These are phyloP conservation scores for Auricularia cornea DNA, from an alignment of 768 basidiomycete genomes.

Conservation along the genomic window DNA sequence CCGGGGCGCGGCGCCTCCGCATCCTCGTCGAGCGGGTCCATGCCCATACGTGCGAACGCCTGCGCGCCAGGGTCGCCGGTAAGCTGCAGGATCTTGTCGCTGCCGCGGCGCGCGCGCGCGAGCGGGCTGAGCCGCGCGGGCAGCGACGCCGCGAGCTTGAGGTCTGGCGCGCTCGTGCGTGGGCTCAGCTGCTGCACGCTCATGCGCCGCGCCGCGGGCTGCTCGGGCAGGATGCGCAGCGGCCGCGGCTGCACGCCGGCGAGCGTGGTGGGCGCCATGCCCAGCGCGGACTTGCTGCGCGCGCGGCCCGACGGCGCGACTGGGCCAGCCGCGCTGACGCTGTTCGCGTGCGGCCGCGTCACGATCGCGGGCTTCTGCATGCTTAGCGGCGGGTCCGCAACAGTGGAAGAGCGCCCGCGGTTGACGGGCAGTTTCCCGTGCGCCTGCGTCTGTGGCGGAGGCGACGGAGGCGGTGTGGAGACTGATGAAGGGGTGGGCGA, in stretches of 20 bases:
- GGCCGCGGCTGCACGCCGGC: neutral
- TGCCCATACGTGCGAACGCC: conserved; percentile 17
- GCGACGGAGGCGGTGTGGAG: neutral
- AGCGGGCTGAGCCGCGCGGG: neutral
- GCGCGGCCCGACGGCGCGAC: neutral
- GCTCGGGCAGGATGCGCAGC: neutral
- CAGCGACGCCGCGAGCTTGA: neutral
- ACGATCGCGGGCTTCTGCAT: neutral
- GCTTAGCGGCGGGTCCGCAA: neutral
- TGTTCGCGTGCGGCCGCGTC: neutral
- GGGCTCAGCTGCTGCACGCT: neutral
- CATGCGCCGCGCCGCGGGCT: neutral
- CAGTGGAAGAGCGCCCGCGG: neutral
- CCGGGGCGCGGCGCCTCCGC: neutral
- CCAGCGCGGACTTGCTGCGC: neutral
- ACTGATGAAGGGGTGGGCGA: neutral
- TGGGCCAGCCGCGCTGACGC: neutral
- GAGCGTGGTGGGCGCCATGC: neutral
- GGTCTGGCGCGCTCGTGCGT: neutral
- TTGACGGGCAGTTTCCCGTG: neutral
- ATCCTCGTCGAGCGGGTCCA: neutral
- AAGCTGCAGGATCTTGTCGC: conserved; percentile 30
- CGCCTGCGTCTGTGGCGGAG: neutral
- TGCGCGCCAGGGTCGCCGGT: conserved; percentile 37
- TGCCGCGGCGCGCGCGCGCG: neutral